Evolutionary conservation across 768 basidiomycete species (phyloP), one percentile per base, ranked within the genome.

Genomic region (Filobasidium wieringae): DNA sequence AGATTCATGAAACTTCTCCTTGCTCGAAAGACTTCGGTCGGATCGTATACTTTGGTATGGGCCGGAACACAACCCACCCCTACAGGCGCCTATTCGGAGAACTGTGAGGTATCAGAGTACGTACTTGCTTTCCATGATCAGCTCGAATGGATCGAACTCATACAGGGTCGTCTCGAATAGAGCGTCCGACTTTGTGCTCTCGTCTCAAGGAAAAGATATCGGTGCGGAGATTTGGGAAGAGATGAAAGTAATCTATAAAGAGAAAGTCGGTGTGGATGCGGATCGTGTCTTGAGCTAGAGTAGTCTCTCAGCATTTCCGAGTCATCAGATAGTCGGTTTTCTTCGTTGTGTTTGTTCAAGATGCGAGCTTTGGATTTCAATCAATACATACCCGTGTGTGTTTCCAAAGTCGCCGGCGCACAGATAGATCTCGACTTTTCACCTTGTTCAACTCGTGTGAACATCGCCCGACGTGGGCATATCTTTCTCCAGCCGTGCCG

Each of bases 181-280:
- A 31, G 43, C 58, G 15, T 53, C 58, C 1, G 41, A 52, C 27
- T 41, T 41, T 27, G 32, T 56, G 22, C 26, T 51, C 17, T 40
- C 45, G 22, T 30, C 51, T 15, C 26, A 51, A 27, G 52, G 52
- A 15, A n/a, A 32, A 22, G 24, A 33, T 8, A 47, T 47, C 15
- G 54, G 52, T 7, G 32, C 30, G 2, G 43, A 24, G 0, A 49
- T 60, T n/a, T 60, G 59, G 59, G 40, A 33, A 5, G 54, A 55
- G 51, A 39, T 40, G 59, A 51, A 51, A 39, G 14, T n/a, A 11
- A 45, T 60, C 32, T 60, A 54, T 53, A 47, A 45, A 43, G 58
- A 59, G 4, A 59, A 59, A 45, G 52, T 41, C 14, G 58, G 52
- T 29, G 58, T 59, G 7, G 58, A 53, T 40, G 47, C 49, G 7